Base-by-base conservation (phyloP, 331 rosid species). In the Ulmus americana region DNA sequence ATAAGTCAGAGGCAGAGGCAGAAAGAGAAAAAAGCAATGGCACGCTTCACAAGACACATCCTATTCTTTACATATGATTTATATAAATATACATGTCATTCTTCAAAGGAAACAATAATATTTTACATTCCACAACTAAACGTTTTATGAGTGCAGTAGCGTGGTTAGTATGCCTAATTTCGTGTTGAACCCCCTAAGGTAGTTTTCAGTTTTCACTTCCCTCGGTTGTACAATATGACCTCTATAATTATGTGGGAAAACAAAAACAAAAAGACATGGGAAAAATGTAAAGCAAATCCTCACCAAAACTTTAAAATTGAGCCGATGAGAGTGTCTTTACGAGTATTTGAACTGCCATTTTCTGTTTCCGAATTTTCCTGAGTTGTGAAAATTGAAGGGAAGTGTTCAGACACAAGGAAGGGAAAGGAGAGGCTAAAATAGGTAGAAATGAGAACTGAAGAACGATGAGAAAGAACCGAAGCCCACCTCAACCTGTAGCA, bases 401-500 rank as follows among this genome's bases (percentile, higher is more conserved):
- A 45, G 43, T 28, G 35, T 45, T 62, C 10, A 62, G 55, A 9
- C 2, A 14, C 5, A 53, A 20, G 39, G 49, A 46, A 35, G 8
- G 5, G 4, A 16, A 9, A 0, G n/a, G 18, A 10, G 53, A 16
- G 53, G 14, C 39, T 56, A 3, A 56, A 56, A 56, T 28, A n/a
- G 38, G 57, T 7, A 35, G 6, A 14, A 59, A 46, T 41, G 44
- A 66, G 46, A 38, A 44, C 42, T 22, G 15, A 40, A 59, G 51
- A 18, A 43, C 5, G 7, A 41, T 10, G 57, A 41, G 11, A 22
- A 14, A 4, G 20, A 28, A 28, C 4, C 35, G 11, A 14, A 51
- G 52, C 63, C 5, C 76, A 85, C 98, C 88, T 87, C 70, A 53
- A 83, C 79, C 69, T 88, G 87, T 58, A 53, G 75, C n/a, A 79